Percentiles rank a stretch among this genome's conserved stretches.
Evolutionary conservation across 2,329 filamentous ascomycete genomes (phyloP).

Genomic region (Aplosporella prunicola): DNA sequence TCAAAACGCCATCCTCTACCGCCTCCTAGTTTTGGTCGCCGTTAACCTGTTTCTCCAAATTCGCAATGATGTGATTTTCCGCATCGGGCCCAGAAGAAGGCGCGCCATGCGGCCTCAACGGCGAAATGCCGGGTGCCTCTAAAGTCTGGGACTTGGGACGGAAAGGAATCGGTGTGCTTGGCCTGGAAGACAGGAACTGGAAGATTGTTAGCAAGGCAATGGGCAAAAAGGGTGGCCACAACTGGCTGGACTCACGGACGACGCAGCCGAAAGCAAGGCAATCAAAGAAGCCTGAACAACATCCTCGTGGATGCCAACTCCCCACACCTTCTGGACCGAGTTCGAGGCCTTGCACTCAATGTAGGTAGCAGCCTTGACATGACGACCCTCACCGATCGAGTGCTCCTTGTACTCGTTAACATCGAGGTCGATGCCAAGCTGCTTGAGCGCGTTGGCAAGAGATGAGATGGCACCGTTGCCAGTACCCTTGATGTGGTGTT

Average conservation of each 20-base stretch:
- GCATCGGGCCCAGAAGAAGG: neutral
- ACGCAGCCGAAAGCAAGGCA: constrained; percentile 75
- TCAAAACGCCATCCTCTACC: no score
- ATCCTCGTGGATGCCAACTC: constrained; percentile 85
- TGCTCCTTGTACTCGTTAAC: constrained; percentile 96
- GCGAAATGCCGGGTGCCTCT: constrained; percentile 18
- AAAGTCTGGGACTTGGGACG: constrained; percentile 41
- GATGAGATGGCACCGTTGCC: constrained; percentile 89
- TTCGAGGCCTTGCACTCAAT: constrained; percentile 73
- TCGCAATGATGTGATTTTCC: constrained; percentile 4
- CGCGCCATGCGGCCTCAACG: constrained; percentile 11
- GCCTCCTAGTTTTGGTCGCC: constrained; percentile 6
- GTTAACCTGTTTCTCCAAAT: constrained; percentile 10
- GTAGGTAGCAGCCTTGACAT: constrained; percentile 90
- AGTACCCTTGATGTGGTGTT: constrained; percentile 68
- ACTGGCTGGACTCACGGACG: constrained; percentile 55
- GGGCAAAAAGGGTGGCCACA: no score
- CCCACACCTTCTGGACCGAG: constrained; percentile 69
- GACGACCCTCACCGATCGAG: constrained; percentile 68
- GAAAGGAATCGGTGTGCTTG: constrained; percentile 58
- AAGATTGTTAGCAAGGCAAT: no score
- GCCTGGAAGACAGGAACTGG: constrained; percentile 64
- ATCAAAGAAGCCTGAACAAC: constrained; percentile 83
- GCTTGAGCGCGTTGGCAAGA: constrained; percentile 69
- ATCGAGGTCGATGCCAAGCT: constrained; percentile 76